Evolutionary conservation across 179 eudicot genomes (phyloP).

Genomic region (Nepenthes alata): DNA sequence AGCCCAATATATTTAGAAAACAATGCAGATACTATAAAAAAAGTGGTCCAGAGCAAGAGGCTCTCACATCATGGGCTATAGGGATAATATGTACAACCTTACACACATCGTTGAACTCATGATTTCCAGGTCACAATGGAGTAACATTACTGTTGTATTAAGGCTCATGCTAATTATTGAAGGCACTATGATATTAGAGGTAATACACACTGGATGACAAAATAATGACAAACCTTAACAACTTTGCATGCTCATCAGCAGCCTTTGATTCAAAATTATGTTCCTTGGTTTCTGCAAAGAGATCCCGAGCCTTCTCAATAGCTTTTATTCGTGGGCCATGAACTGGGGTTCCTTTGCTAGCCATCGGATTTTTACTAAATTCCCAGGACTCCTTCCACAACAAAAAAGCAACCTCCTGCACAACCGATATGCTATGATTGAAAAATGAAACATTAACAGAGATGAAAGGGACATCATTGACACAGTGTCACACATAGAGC

Average conservation of each 20-base stretch:
- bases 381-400: slow-evolving; percentile 97
- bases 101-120: neutral
- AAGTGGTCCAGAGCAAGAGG: too few relatives aligned
- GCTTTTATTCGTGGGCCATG: slow-evolving; percentile 90
- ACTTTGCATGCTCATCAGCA: slow-evolving; percentile 94
- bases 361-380: slow-evolving; percentile 76
- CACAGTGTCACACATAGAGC: too few relatives aligned
- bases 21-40: too few relatives aligned
- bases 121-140: too few relatives aligned
- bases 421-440: slow-evolving; percentile 7
- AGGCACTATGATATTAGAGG: neutral
- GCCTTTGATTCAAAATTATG: slow-evolving; percentile 89
- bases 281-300: slow-evolving; percentile 81
- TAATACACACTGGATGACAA: neutral
- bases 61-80: too few relatives aligned
- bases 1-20: too few relatives aligned
- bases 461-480: neutral
- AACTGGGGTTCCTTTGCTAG: slow-evolving; percentile 83
- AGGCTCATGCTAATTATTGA: too few relatives aligned
- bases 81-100: too few relatives aligned
- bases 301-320: slow-evolving; percentile 71
- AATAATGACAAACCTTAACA: slow-evolving; percentile 43
- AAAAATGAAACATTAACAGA: neutral
- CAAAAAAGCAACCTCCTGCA: slow-evolving; percentile 82
- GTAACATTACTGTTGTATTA: too few relatives aligned